Conservation (phyloP, 2,329 filamentous ascomycete species). For the Hypoxylon sp. region DNA sequence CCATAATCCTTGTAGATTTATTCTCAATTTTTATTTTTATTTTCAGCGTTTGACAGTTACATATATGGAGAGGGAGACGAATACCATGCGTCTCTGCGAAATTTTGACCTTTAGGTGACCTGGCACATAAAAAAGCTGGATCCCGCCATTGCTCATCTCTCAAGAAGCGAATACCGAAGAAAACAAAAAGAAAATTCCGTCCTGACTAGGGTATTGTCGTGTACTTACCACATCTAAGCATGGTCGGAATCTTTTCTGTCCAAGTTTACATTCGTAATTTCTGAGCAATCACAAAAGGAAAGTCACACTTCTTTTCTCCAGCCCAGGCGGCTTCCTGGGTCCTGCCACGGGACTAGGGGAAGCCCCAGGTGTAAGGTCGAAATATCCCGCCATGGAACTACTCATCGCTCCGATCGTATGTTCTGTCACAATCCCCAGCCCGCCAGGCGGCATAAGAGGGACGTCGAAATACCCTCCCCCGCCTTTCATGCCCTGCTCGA, state of each 20-base stretch:
- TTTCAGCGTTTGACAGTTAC: background rate
- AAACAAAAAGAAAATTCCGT: background rate
- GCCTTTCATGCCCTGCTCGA: background rate
- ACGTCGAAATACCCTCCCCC: slow-evolving; percentile 32
- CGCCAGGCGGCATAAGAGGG: slow-evolving; percentile 9
- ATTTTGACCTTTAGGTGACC: background rate
- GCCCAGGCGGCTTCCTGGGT: background rate
- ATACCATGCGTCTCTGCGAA: background rate
- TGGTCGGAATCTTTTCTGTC: background rate
- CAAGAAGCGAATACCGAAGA: background rate
- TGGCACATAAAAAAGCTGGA: background rate
- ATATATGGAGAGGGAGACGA: background rate
- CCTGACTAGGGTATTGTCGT: slow-evolving; percentile 4
- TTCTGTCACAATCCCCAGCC: slow-evolving; percentile 34
- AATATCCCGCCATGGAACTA: slow-evolving; percentile 20
- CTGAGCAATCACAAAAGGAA: slow-evolving; percentile 33
- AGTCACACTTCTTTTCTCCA: slow-evolving; percentile 40
- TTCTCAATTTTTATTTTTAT: background rate
- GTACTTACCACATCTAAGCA: slow-evolving; percentile 4
- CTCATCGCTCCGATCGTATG: slow-evolving; percentile 22
- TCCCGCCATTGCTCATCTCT: background rate
- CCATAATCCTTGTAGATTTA: background rate
- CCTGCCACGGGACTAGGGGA: slow-evolving; percentile 14
- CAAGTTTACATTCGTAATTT: background rate
- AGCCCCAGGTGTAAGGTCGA: slow-evolving; percentile 20